Conservation (phyloP, 2,329 filamentous ascomycete genomes). For the Pseudopyricularia cyperi region DNA sequence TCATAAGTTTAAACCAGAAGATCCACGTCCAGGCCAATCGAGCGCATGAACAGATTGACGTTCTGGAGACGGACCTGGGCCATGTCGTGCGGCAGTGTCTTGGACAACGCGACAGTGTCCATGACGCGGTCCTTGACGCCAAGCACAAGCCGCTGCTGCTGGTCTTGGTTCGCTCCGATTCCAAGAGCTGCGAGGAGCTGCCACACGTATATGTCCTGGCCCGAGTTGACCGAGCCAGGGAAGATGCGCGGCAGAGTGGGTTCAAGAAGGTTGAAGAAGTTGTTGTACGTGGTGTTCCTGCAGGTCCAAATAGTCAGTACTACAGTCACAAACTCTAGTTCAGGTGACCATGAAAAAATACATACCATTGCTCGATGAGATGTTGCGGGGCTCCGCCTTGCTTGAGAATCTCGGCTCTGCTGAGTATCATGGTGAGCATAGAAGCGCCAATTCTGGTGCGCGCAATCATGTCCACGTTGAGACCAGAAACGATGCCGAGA, state of each 20-base stretch:
- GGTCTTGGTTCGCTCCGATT: slow-evolving; percentile 82
- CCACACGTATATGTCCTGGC: slow-evolving; percentile 95
- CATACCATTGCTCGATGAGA: slow-evolving; percentile 69
- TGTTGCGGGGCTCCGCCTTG: slow-evolving; percentile 52
- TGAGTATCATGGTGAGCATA: slow-evolving; percentile 87
- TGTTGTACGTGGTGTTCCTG: slow-evolving; percentile 67
- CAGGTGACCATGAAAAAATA: slow-evolving; percentile 6
- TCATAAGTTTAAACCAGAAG: slow-evolving; percentile 27
- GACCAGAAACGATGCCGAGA: slow-evolving; percentile 70
- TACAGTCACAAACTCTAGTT: no score
- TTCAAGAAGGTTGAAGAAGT: slow-evolving; percentile 78
- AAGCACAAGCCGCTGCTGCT: slow-evolving; percentile 87
- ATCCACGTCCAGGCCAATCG: slow-evolving; percentile 96
- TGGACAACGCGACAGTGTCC: slow-evolving; percentile 80
- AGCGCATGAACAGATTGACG: slow-evolving; percentile 97
- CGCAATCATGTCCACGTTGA: slow-evolving; percentile 73
- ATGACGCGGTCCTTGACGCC: slow-evolving; percentile 97
- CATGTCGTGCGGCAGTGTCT: slow-evolving; percentile 81
- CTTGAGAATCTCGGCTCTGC: slow-evolving; percentile 85
- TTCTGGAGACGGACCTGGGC: slow-evolving; percentile 72
- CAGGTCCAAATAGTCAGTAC: neutral
- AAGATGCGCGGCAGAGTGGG: slow-evolving; percentile 76
- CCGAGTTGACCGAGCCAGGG: slow-evolving; percentile 77
- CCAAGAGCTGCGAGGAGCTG: slow-evolving; percentile 93
- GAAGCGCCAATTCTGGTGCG: slow-evolving; percentile 79